Evolutionary conservation across 2,329 filamentous ascomycete species (phyloP).

Genomic region (Trichoderma sp.): DNA sequence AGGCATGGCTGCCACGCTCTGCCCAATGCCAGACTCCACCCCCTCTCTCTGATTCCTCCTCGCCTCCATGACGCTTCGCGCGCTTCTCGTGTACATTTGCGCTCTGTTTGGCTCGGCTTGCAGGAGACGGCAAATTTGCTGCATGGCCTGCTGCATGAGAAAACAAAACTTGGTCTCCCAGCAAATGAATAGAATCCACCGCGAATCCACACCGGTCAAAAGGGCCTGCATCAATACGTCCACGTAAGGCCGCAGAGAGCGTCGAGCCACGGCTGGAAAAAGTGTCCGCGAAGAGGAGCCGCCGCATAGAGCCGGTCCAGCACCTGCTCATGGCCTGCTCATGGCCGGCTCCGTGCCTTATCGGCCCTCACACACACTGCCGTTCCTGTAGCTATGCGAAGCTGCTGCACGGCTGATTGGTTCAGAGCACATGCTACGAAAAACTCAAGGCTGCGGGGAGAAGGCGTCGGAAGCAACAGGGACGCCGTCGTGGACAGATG

Average conservation of each 20-base stretch:
- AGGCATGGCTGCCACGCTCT: background rate
- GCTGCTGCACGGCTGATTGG: background rate
- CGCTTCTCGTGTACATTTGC: background rate
- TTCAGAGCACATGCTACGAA: background rate
- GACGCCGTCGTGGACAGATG: background rate
- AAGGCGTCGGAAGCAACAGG: background rate
- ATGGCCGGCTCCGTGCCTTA: background rate
- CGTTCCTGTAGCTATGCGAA: background rate
- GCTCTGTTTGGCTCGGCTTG: background rate
- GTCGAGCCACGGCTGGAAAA: background rate
- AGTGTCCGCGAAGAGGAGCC: background rate
- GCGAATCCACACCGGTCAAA: conserved; percentile 3
- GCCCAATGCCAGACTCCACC: background rate
- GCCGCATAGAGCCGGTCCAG: background rate
- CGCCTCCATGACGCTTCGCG: conserved; percentile 6
- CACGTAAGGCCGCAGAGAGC: background rate
- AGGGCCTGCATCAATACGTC: background rate
- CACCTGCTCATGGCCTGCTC: background rate
- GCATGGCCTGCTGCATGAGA: background rate
- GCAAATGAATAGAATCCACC: background rate
- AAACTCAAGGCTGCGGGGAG: background rate
- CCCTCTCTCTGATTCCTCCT: background rate
- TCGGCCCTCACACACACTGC: background rate
- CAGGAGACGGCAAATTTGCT: background rate
- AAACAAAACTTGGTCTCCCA: background rate